Evolutionary conservation across 176 grass and related monocot genomes (phyloP), one percentile per base, ranked within the genome.

Genomic region (Musa beccarii): DNA sequence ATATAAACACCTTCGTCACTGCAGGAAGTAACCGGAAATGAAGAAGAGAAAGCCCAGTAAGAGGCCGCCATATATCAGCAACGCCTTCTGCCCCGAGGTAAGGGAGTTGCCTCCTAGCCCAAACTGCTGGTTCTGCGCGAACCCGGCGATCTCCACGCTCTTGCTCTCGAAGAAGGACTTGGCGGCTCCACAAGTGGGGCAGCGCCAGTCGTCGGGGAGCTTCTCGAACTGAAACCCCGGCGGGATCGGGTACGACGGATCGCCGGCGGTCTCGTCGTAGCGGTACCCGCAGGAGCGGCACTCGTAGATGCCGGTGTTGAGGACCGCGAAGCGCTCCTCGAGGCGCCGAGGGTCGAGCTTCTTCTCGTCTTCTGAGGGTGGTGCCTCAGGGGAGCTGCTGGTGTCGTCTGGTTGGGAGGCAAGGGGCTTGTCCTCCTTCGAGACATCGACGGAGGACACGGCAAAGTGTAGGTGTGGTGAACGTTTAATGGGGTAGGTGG

Each of bases 61-160:
- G 29, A 92, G 89, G 76, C 84, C 52, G 43, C 93, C 93, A 70
- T 92, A 96, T 82, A 96, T 92, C 74, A 96, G 85, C 17, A 90
- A 55, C 1, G 87, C 71, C 86, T 92, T 97, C 79, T 97, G 89
- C 0, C 86, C 87, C 4, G 81, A 73, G 17, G 93, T 97, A 52
- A 97, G 83, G 20, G 93, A 88, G 83, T 90, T 97, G 75, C 83
- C 93, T 20, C 93, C 90, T 26, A 97, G 81, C 9, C 93, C 93
- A 51, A 90, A 97, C 81, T 97, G 87, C 90, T 93, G 90, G 85
- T 97, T 97, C 87, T 97, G 75, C 24, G 87, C 90, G 74, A 97
- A 97, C 70, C 93, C 90, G 0, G 89, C 93, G 53, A 97, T 84
- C 85, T 97, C 93, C 8, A 92, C 83, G 79, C 90, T 93, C 89